A percentile compares a stretch with the other conserved stretches of the same genome.
These are phyloP conservation scores for Phaeolepiota aurea DNA, from an alignment of 768 basidiomycete genomes.

Conservation along the genomic window DNA sequence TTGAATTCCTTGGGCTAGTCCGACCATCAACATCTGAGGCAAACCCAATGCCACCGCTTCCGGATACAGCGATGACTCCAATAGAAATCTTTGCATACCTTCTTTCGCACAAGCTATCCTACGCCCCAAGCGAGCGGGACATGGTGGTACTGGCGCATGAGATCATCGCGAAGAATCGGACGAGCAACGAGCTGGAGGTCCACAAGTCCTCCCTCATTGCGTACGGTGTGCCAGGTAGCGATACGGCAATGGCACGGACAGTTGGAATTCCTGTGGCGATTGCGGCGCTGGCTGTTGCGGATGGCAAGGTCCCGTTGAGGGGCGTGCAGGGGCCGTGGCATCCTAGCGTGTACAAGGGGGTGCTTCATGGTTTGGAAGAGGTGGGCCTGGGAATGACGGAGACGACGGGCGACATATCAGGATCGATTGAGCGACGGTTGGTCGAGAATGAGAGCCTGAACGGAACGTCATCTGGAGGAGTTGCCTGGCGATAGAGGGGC, in stretches of 20 bases:
- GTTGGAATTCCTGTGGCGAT: constrained; percentile 87
- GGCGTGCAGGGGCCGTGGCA: constrained; percentile 70
- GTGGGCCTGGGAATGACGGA: constrained; percentile 45
- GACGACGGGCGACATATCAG: background rate
- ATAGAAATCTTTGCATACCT: constrained; percentile 71
- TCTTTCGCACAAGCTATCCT: constrained; percentile 64
- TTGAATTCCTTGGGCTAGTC: constrained; percentile 41
- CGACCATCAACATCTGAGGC: constrained; percentile 3
- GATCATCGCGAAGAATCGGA: constrained; percentile 39
- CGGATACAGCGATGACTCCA: constrained; percentile 33
- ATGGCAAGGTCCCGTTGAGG: constrained; percentile 40
- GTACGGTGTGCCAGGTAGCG: constrained; percentile 40
- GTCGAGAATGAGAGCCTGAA: background rate
- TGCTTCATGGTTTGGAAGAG: constrained; percentile 53
- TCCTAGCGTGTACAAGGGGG: constrained; percentile 47
- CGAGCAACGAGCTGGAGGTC: constrained; percentile 29
- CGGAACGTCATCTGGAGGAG: no score
- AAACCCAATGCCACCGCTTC: constrained; percentile 33
- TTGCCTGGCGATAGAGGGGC: no score
- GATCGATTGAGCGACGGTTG: background rate
- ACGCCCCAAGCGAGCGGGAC: constrained; percentile 67
- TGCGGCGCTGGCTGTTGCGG: constrained; percentile 63
- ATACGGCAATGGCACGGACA: constrained; percentile 85
- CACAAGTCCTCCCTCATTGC: constrained; percentile 61
- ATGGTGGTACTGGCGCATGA: constrained; percentile 85